phyloP scores from a whole-genome alignment of 106 monocot genomes.

The Ottelia alismoides region DNA sequence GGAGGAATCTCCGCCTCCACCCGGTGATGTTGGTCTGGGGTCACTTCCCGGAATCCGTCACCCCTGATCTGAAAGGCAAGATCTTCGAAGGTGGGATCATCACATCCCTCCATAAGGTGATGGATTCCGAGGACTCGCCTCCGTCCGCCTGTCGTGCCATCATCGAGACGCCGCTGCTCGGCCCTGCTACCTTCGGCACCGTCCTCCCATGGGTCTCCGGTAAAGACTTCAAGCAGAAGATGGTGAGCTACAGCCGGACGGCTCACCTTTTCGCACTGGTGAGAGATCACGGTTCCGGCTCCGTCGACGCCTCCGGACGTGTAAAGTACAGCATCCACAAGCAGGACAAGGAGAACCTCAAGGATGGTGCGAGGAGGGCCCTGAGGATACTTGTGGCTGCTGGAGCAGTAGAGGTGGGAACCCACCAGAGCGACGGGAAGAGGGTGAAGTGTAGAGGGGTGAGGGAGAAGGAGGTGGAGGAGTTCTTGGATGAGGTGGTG shows the following conservation, averaged over 20 bases:
- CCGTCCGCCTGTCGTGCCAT: slow-evolving; percentile 9
- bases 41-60: slow-evolving; percentile 34
- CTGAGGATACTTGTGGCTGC: slow-evolving; percentile 52
- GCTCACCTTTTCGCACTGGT: slow-evolving; percentile 39
- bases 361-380: slow-evolving; percentile 18
- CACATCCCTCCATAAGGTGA: slow-evolving; percentile 44
- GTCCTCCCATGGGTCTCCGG: slow-evolving; percentile 53
- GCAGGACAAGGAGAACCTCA: slow-evolving; percentile 34
- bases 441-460: slow-evolving; percentile 26
- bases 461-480: slow-evolving; percentile 26
- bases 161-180: slow-evolving; percentile 37
- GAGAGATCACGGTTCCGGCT: slow-evolving; percentile 35
- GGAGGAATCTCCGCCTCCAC: slow-evolving; percentile 55
- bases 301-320: slow-evolving; percentile 22
- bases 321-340: slow-evolving; percentile 13
- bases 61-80: slow-evolving; percentile 31
- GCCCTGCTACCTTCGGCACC: slow-evolving; percentile 19
- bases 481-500: slow-evolving; percentile 31
- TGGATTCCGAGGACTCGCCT: background rate
- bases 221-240: slow-evolving; percentile 41
- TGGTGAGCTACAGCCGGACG: slow-evolving; percentile 40
- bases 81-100: slow-evolving; percentile 52
- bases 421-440: slow-evolving; percentile 34
- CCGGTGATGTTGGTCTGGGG: slow-evolving; percentile 36
- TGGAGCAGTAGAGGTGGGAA: slow-evolving; percentile 58